Evolutionary conservation across 176 grass and related monocot species (phyloP).

Genomic region (Bolboschoenus planiculmis): DNA sequence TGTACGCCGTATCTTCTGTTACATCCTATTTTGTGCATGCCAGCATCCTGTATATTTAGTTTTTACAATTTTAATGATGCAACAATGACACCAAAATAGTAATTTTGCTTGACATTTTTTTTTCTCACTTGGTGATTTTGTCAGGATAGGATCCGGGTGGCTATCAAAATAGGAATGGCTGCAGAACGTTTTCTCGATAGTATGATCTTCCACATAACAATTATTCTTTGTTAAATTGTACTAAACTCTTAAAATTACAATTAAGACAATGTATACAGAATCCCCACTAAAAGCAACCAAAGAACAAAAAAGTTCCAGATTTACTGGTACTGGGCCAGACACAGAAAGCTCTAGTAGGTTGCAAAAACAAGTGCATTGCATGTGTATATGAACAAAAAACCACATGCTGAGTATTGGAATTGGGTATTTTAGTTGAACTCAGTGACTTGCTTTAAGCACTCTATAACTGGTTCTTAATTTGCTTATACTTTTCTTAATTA

Average conservation of each 20-base stretch:
- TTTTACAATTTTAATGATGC: not conserved
- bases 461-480: not conserved
- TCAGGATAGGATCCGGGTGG: not conserved
- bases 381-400: not conserved
- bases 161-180: constrained; percentile 10
- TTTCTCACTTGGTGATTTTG: not conserved
- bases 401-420: not conserved
- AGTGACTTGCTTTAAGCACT: not conserved
- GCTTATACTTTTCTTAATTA: not conserved
- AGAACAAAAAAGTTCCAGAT: not conserved
- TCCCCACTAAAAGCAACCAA: not conserved
- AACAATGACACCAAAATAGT: not conserved
- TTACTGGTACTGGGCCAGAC: not conserved
- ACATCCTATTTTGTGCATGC: too few species aligned
- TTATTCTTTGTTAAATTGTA: not conserved
- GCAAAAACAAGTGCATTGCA: not conserved
- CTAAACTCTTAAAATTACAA: not conserved
- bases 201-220: not conserved
- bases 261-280: not conserved
- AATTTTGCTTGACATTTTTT: not conserved
- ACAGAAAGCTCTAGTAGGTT: not conserved
- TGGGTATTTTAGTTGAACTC: not conserved
- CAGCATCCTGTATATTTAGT: not conserved
- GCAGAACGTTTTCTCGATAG: not conserved
- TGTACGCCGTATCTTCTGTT: too few species aligned